phyloP scores from a whole-genome alignment of 768 basidiomycete genomes.

The Auricularia sp. region DNA sequence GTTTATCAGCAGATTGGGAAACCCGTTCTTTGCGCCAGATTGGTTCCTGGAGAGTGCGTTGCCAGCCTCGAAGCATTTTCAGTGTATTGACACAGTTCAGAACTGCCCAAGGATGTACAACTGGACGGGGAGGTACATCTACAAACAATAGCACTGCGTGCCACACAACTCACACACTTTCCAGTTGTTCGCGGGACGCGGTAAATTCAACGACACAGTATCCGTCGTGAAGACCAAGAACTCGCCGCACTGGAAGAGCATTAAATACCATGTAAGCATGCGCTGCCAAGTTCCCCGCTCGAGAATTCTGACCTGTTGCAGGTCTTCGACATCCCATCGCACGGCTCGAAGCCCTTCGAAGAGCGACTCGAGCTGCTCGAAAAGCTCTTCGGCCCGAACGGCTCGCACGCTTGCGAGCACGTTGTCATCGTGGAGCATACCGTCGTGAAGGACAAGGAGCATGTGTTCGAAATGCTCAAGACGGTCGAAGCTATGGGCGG shows the following conservation, averaged over 20 bases:
- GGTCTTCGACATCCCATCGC: conserved; percentile 52
- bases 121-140: conserved; percentile 40
- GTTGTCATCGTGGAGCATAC: conserved; percentile 42
- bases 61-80: background rate
- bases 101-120: conserved; percentile 43
- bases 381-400: conserved; percentile 37
- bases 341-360: conserved; percentile 38
- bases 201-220: conserved; percentile 47
- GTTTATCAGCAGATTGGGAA: conserved; percentile 49
- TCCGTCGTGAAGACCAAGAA: conserved; percentile 51
- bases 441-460: conserved; percentile 33
- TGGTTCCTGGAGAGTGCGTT: conserved; percentile 48
- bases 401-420: conserved; percentile 26
- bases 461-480: conserved; percentile 45
- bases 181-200: conserved; percentile 43
- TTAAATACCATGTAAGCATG: conserved; percentile 40
- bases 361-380: conserved; percentile 30
- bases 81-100: conserved; percentile 19
- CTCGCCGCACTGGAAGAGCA: conserved; percentile 46
- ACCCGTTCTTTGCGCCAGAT: conserved; percentile 45
- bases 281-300: too few species aligned
- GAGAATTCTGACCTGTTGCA: conserved; percentile 16
- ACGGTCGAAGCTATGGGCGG: conserved; percentile 46
- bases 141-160: background rate
- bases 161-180: background rate